phyloP scores from a whole-genome alignment of 768 basidiomycete genomes.

The Hypsizygus marmoreus region DNA sequence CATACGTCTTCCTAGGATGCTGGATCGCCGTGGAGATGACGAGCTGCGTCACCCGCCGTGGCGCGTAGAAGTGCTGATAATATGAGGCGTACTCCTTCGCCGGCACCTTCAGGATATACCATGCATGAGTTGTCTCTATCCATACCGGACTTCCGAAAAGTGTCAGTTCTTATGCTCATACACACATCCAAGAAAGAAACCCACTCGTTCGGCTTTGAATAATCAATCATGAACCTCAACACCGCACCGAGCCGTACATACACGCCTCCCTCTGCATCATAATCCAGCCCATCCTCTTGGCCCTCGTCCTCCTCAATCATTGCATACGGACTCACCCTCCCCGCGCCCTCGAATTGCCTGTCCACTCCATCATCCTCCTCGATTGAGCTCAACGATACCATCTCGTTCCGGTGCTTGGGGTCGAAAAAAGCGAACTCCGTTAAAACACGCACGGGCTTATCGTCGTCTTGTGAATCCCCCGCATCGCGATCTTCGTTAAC shows the following conservation, averaged over 20 bases:
- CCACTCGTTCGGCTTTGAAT: slow-evolving; percentile 50
- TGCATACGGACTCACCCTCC: slow-evolving; percentile 48
- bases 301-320: slow-evolving; percentile 63
- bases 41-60: slow-evolving; percentile 53
- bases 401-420: slow-evolving; percentile 40
- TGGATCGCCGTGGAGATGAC: slow-evolving; percentile 38
- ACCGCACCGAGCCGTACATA: slow-evolving; percentile 52
- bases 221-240: slow-evolving; percentile 52
- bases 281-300: slow-evolving; percentile 51
- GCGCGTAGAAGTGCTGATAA: slow-evolving; percentile 51
- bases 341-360: slow-evolving; percentile 54
- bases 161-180: slow-evolving; percentile 3
- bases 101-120: slow-evolving; percentile 59
- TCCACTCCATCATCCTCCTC: slow-evolving; percentile 43
- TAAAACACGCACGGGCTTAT: slow-evolving; percentile 60
- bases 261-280: slow-evolving; percentile 23
- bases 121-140: slow-evolving; percentile 64
- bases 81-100: slow-evolving; percentile 43
- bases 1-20: slow-evolving; percentile 29
- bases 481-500: slow-evolving; percentile 27
- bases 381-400: slow-evolving; percentile 50
- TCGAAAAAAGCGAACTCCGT: slow-evolving; percentile 66
- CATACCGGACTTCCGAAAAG: slow-evolving; percentile 53
- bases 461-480: slow-evolving; percentile 32
- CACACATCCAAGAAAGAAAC: slow-evolving; percentile 23